Base-by-base conservation (phyloP, 2,329 filamentous ascomycete genomes). In the Colletotrichum eremochloae region DNA sequence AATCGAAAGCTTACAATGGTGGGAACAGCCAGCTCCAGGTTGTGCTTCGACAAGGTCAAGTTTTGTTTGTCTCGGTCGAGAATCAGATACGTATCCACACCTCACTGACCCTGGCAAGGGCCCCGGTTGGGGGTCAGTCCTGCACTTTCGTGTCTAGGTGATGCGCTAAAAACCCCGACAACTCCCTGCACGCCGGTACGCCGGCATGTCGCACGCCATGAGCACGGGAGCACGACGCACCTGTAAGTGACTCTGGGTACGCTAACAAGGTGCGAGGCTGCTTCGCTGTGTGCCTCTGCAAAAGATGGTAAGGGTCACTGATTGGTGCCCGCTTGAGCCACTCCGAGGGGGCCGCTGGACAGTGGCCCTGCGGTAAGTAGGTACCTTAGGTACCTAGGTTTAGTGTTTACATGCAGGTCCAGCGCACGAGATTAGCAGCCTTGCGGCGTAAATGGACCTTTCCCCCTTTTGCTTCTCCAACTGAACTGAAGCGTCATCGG, bases 1-100 rank as follows among this genome's bases (percentile, higher is more conserved):
- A 24, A 31, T 64, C 40, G 48, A 40, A 40, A 33, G 48, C 40
- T 56, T 42, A 12, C 38, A 31, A 50, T 42, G 50, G 29, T 42
- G 38, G 38, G 50, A 56, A 64, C 18, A 64, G 62, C 48, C 18
- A 64, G 62, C 48, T 64, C 36, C 24, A 29, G 48, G 53, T 44
- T 53, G 55, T 68, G 66, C 61, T 56, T 63, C 67, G 70, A 72
- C 70, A 53, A 69, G 70, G 67, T 70, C 66, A 56, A 72, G 70
- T 72, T 72, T 72, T 72, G 70, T 72, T 42, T 69, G 70, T 72
- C 70, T 72, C 55, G 67, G 70, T 72, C 46, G 60, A 65, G 64
- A 65, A 69, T 61, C 67, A 48, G 57, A 60, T 72, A 72, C 70
- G 70, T 72, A 72, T 72, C 70, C 70, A 72, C 70, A 72, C 67